Evolutionary conservation across 768 basidiomycete genomes (phyloP), one percentile per base, ranked within the genome.

Genomic region (Clitopilus passeckerianus): DNA sequence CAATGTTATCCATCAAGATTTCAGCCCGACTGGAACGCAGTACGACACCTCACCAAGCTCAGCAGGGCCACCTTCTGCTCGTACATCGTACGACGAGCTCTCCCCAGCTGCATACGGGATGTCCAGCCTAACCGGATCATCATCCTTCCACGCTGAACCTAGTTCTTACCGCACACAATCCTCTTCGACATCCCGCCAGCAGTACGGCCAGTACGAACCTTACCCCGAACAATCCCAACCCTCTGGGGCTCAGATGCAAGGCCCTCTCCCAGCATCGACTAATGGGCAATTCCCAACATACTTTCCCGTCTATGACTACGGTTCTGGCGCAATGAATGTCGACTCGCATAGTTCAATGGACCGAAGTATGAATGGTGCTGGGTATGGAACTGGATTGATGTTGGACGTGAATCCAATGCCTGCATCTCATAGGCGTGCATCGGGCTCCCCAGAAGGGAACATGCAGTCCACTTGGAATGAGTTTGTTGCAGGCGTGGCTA

Each of bases 291-390:
- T 86, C 73, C 89, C 88, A 14, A 82, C 80, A 65, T 90, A 90
- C 65, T 90, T 91, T 78, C 80, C 87, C 0, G 88, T 90, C 33
- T 90, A 87, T 64, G 89, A 90, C 68, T 90, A 90, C 67, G 80
- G 77, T 20, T 71, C 77, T 63, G 72, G 68, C 44, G 68, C 71
- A 63, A 60, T 69, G 65, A 60, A 61, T 41, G 60, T 50, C 5
- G 54, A 55, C 54, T 66, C 60, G 52, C 59, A 50, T 67, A 62
- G 59, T 62, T 64, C 10, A 65, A 56, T 46, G 57, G 60, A 34
- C 53, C 54, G 44, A 34, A 57, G 46, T 43, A 59, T 56, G 55
- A 56, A 56, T 22, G 46, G 66, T 55, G 66, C 73, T 65, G 58
- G 65, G 46, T 67, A 70, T 62, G 61, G 44, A 27, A 54, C 70